Evolutionary conservation across 2,329 filamentous ascomycete species (phyloP).

Genomic region (Nemania bipapillata): DNA sequence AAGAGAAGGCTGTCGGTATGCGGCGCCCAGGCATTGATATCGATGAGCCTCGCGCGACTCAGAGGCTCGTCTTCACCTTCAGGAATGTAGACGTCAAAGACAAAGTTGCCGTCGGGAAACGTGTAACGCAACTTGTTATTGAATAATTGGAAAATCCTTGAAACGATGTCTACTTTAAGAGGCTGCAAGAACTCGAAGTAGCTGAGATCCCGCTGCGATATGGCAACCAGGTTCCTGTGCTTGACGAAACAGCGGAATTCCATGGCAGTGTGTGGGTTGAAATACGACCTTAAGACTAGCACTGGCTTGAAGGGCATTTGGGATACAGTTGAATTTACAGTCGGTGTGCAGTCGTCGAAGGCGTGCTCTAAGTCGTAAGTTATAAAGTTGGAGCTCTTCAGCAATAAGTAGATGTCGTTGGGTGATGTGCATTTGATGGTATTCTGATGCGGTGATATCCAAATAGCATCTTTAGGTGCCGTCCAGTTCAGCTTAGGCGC

Average conservation of each 20-base stretch:
- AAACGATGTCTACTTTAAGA: slow-evolving; percentile 72
- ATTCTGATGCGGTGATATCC: slow-evolving; percentile 85
- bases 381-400: slow-evolving; percentile 94
- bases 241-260: slow-evolving; percentile 98
- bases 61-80: slow-evolving; percentile 69
- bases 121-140: slow-evolving; percentile 75
- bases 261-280: slow-evolving; percentile 86
- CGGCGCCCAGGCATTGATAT: slow-evolving; percentile 94
- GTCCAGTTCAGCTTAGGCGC: slow-evolving; percentile 98
- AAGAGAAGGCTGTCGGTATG: slow-evolving; percentile 90
- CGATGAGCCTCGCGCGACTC: slow-evolving; percentile 83
- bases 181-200: slow-evolving; percentile 82
- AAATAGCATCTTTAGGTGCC: slow-evolving; percentile 92
- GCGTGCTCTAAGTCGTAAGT: slow-evolving; percentile 94
- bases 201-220: slow-evolving; percentile 90
- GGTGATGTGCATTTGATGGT: slow-evolving; percentile 89
- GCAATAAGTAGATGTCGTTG: slow-evolving; percentile 90
- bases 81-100: slow-evolving; percentile 93
- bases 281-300: slow-evolving; percentile 86
- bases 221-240: slow-evolving; percentile 78
- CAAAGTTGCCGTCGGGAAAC: slow-evolving; percentile 85
- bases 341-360: slow-evolving; percentile 76
- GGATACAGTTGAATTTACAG: slow-evolving; percentile 51
- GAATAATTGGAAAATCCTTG: slow-evolving; percentile 81
- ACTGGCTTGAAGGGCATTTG: slow-evolving; percentile 72